Evolutionary conservation across 1,139 yeast species (phyloP), one percentile per base, ranked within the genome.

Genomic region (Taphrina flavorubra): DNA sequence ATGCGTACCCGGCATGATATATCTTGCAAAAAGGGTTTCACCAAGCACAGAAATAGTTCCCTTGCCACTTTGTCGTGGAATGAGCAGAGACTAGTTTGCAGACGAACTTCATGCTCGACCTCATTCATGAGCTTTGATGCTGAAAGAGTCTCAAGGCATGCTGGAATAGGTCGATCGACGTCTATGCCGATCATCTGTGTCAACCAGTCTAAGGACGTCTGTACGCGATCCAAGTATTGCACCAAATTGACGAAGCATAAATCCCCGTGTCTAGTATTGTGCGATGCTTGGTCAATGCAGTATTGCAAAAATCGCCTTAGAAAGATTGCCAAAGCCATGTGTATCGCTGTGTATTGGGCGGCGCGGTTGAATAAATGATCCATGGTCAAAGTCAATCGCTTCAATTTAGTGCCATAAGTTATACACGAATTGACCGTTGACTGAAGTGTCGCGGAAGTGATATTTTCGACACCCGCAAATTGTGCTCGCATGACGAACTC

Each of bases 271-370:
- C 6, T n/a, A 16, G 10, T n/a, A 13, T 56, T 47, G 11, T 40
- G 31, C 42, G 46, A 44, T 16, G 53, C 40, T 14, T 44, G 31
- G 10, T 58, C 62, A 7, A n/a, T n/a, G 16, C 51, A 44, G 62
- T 42, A 31, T 14, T 58, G 51, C 36, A 58, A 44, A 20, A 20
- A 58, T 3, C 31, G 11, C 14, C 62, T 51, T 14, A 58, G 39
- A 40, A 58, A 31, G 42, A 58, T 40, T 14, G 20, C 40, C n/a
- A 58, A 42, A 6, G 39, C 40, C 36, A 31, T 58, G 16, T 34
- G 42, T 10, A 40, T 16, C 14, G 47, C 36, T 11, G 47, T 14
- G 39, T 11, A 37, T 18, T 18, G 49, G 6, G 16, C 11, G 7
- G 36, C 47, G 13, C 39, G 10, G 49, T 40, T 14, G 14, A 20